phyloP scores from a whole-genome alignment of 192 early-diverging fungal genomes.

The Coemansia sp. region DNA sequence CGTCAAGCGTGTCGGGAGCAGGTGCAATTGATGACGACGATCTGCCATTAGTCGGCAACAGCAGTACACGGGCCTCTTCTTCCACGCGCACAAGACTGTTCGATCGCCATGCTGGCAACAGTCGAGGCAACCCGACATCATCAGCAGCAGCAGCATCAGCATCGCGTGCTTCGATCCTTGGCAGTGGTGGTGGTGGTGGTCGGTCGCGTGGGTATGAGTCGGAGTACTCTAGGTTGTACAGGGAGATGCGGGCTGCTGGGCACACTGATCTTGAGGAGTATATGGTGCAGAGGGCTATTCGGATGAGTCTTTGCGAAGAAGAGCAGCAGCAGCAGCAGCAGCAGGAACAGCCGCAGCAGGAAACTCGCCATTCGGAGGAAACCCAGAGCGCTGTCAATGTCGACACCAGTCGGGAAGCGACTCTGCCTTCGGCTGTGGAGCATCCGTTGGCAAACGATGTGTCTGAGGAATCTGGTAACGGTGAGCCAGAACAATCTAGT shows the following conservation, averaged over 20 bases:
- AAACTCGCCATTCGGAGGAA: neutral
- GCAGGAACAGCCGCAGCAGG: conserved; percentile 6
- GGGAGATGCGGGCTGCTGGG: conserved; percentile 71
- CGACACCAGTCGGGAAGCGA: no score
- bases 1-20: neutral
- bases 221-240: neutral
- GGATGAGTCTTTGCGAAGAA: conserved; percentile 69
- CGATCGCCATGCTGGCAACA: neutral
- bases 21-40: neutral
- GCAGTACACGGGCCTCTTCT: neutral
- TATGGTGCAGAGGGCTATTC: conserved; percentile 91
- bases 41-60: neutral
- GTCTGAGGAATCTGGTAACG: no score
- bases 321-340: conserved; percentile 52
- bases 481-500: no score
- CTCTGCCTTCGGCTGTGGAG: no score
- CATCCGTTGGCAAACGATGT: no score
- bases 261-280: conserved; percentile 85
- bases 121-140: neutral
- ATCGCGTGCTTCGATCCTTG: no score
- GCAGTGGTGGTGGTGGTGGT: neutral
- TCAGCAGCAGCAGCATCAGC: neutral
- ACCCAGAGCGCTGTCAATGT: neutral
- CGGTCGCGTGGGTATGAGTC: neutral
- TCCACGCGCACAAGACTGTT: no score